Percentiles rank a stretch among this genome's conserved stretches.
These are phyloP conservation scores for Podospora didyma DNA, from an alignment of 495 filamentous ascomycete genomes.

Conservation along the genomic window DNA sequence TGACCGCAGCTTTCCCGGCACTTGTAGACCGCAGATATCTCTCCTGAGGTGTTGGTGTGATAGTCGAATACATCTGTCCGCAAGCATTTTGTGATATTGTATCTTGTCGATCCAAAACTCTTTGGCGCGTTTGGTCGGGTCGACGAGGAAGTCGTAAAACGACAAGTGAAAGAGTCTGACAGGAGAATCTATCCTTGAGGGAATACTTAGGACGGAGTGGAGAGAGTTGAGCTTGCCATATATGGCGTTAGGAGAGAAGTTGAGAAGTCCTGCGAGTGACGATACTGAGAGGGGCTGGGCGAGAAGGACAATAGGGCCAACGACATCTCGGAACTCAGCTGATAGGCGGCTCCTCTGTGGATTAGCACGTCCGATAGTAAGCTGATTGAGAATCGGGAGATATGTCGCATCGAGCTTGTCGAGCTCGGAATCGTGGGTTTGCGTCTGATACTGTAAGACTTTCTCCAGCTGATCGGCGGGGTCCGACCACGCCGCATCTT, in stretches of 20 bases:
- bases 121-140: slow-evolving; percentile 23
- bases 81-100: slow-evolving; percentile 21
- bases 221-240: slow-evolving; percentile 19
- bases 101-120: slow-evolving; percentile 39
- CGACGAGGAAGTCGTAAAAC: slow-evolving; percentile 50
- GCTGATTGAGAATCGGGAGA: slow-evolving; percentile 29
- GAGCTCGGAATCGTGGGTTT: neutral
- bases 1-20: slow-evolving; percentile 24
- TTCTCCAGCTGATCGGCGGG: slow-evolving; percentile 11
- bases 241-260: slow-evolving; percentile 9
- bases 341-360: slow-evolving; percentile 5
- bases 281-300: slow-evolving; percentile 11
- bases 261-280: slow-evolving; percentile 15
- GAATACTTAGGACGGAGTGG: slow-evolving; percentile 27
- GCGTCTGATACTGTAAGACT: slow-evolving; percentile 11
- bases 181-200: slow-evolving; percentile 6
- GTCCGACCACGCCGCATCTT: slow-evolving; percentile 9
- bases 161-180: slow-evolving; percentile 40
- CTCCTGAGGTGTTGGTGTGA: slow-evolving; percentile 25
- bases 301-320: slow-evolving; percentile 29
- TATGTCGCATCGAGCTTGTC: slow-evolving; percentile 17
- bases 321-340: slow-evolving; percentile 9
- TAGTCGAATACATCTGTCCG: slow-evolving; percentile 31
- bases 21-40: slow-evolving; percentile 36
- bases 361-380: slow-evolving; percentile 11